Evolutionary conservation across 768 basidiomycete genomes (phyloP).

Genomic region (Suillus subalutaceus): DNA sequence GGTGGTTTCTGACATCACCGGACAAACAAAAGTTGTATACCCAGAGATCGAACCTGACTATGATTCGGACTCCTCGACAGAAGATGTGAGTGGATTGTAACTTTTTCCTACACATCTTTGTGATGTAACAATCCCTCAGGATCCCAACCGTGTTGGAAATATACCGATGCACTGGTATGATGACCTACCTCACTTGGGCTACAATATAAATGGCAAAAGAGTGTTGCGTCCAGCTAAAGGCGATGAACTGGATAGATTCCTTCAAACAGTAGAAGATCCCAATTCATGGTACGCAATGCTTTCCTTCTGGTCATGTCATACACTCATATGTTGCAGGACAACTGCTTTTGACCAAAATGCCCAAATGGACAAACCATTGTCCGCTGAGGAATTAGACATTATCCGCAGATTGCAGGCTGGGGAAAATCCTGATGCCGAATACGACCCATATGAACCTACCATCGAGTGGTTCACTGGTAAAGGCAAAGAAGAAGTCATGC

Average conservation of each 20-base stretch:
- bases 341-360: conserved; percentile 89
- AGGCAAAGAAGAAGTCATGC: conserved; percentile 94
- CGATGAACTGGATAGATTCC: conserved; percentile 96
- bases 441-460: conserved; percentile 92
- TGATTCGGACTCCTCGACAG: conserved; percentile 89
- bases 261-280: conserved; percentile 91
- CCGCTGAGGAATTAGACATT: conserved; percentile 91
- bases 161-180: conserved; percentile 99
- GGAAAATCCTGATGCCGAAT: conserved; percentile 88
- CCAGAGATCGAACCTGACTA: conserved; percentile 91
- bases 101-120: conserved; percentile 1
- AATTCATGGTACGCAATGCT: conserved; percentile 68
- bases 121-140: conserved; percentile 46
- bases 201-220: conserved; percentile 92
- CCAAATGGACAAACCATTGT: conserved; percentile 84
- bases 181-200: conserved; percentile 98
- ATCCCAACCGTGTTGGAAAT: conserved; percentile 93
- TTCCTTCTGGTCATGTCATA: conserved; percentile 2
- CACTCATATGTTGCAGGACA: conserved; percentile 56
- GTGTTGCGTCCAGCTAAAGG: conserved; percentile 92
- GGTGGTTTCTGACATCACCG: conserved; percentile 78
- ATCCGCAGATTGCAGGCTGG: conserved; percentile 87
- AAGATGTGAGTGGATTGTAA: conserved; percentile 64
- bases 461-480: conserved; percentile 97
- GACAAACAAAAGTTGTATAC: conserved; percentile 81